A percentile compares a stretch with the other conserved stretches of the same genome.
Evolutionary conservation across 192 early-diverging fungal genomes (phyloP).

Genomic region (Backusella westeae): DNA sequence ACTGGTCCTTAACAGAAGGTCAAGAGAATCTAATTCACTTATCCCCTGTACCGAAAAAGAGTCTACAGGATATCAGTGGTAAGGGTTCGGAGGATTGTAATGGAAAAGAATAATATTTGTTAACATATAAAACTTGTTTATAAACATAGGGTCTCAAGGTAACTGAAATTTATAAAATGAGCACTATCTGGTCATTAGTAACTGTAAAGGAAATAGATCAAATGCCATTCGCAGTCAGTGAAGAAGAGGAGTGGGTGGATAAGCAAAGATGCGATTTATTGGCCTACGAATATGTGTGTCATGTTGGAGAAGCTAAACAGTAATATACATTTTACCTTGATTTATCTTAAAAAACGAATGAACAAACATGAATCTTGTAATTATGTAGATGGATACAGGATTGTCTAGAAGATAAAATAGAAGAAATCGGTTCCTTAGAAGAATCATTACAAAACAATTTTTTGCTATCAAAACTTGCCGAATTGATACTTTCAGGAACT

Average conservation of each 20-base stretch:
- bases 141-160: not conserved
- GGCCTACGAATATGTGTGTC: conserved; percentile 99
- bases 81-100: not conserved
- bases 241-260: conserved; percentile 43
- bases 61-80: not conserved
- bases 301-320: conserved; percentile 99
- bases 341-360: not conserved
- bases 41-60: not conserved
- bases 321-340: conserved; percentile 35
- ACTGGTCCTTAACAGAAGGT: not conserved
- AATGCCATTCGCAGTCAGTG: not conserved
- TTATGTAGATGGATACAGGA: conserved; percentile 94
- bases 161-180: not conserved
- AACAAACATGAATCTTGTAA: not conserved
- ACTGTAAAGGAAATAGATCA: conserved; percentile 39
- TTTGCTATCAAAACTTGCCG: conserved; percentile 85
- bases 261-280: conserved; percentile 85
- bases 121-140: not conserved
- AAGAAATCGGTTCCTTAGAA: conserved; percentile 75
- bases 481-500: conserved; percentile 76
- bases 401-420: conserved; percentile 82
- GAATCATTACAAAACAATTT: conserved; percentile 93
- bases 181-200: not conserved
- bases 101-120: not conserved
- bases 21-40: not conserved